phyloP scores from a whole-genome alignment of 257 asterid genomes.

The Ehretia macrophylla region DNA sequence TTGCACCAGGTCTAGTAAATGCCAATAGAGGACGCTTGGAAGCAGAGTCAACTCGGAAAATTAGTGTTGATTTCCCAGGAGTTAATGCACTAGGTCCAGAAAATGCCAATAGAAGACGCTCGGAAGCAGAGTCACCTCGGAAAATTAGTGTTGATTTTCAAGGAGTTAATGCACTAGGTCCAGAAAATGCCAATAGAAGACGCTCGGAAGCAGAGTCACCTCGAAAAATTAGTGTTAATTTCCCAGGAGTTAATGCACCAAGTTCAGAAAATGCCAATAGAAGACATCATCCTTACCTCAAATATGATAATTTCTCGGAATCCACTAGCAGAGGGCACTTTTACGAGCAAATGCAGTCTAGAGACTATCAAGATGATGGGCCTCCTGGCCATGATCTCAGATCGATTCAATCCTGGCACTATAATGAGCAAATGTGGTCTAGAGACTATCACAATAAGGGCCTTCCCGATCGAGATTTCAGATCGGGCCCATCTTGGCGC shows the following conservation, averaged over 20 bases:
- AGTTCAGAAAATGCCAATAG: constrained; percentile 30
- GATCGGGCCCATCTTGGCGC: no score
- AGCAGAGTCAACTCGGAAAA: no score
- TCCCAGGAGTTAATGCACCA: constrained; percentile 83
- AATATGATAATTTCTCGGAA: constrained; percentile 40
- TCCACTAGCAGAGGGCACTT: constrained; percentile 22
- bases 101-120: no score
- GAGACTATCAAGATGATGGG: neutral
- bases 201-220: constrained; percentile 48
- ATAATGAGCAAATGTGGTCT: no score
- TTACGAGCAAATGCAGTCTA: no score
- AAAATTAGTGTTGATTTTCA: constrained; percentile 76
- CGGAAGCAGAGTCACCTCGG: constrained; percentile 31
- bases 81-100: no score
- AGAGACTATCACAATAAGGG: no score
- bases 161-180: constrained; percentile 91
- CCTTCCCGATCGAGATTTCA: no score
- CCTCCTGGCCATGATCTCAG: neutral
- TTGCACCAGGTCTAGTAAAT: no score
- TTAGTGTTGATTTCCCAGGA: no score
- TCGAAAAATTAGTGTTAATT: constrained; percentile 59
- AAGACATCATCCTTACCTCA: constrained; percentile 40
- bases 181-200: constrained; percentile 64
- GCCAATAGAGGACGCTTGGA: no score
- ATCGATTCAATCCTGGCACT: no score